These are phyloP conservation scores for Fusarium musae DNA, from an alignment of 2,329 filamentous ascomycete genomes.

Conservation along the genomic window DNA sequence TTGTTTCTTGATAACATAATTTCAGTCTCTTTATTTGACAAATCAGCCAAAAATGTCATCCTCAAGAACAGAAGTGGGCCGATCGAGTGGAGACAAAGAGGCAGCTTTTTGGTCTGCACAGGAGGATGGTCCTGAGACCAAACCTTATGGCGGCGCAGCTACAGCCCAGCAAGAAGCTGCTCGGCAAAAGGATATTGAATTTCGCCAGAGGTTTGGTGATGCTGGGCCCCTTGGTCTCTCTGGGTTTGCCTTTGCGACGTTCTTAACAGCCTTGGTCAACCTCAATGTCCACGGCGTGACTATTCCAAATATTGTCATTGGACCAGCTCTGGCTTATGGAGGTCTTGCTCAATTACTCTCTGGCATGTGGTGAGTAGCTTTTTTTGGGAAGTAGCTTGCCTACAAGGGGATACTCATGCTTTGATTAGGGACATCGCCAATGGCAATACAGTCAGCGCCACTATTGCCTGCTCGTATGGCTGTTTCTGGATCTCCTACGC, in stretches of 20 bases:
- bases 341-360: slow-evolving; percentile 5
- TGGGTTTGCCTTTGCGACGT: slow-evolving; percentile 10
- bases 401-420: rapidly evolving
- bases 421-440: neutral
- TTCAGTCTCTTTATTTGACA: rapidly evolving
- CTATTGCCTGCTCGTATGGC: slow-evolving; percentile 9
- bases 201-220: slow-evolving; percentile 10
- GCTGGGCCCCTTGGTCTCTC: slow-evolving; percentile 3
- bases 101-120: neutral
- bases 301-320: slow-evolving; percentile 3
- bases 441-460: slow-evolving; percentile 11
- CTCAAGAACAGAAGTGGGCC: neutral
- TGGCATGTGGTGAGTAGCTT: slow-evolving; percentile 5
- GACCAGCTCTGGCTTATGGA: slow-evolving; percentile 6
- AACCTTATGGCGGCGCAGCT: neutral
- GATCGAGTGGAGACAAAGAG: neutral
- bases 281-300: slow-evolving; percentile 3
- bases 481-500: slow-evolving; percentile 23
- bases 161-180: neutral
- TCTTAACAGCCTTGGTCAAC: slow-evolving; percentile 6
- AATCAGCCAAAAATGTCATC: neutral
- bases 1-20: rapidly evolving
- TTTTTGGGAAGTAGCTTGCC: no score
- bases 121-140: neutral
- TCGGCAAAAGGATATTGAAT: neutral